Evolutionary conservation across 306 rosid genomes (phyloP).

Genomic region (Cicer chorassanicum): DNA sequence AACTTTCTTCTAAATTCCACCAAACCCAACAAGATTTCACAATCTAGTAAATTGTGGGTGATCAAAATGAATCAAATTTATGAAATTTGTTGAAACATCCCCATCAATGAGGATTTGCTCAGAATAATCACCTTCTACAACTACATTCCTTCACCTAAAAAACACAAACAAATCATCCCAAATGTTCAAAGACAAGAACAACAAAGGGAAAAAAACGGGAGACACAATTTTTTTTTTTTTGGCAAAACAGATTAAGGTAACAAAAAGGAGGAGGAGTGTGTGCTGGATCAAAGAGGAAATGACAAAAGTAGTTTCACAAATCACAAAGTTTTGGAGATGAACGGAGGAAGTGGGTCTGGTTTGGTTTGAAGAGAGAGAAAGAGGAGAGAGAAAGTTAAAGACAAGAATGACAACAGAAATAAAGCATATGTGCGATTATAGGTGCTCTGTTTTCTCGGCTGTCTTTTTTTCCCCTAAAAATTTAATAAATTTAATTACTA

Average conservation of each 20-base stretch:
- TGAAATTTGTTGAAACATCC: slow-evolving; percentile 42
- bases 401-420: slow-evolving; percentile 29
- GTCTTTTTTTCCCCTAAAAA: not conserved
- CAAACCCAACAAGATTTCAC: slow-evolving; percentile 46
- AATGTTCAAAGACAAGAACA: slow-evolving; percentile 32
- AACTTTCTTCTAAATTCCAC: slow-evolving; percentile 48
- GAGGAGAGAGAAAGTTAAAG: slow-evolving; percentile 14
- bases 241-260: slow-evolving; percentile 22
- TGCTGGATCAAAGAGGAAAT: slow-evolving; percentile 51
- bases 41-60: slow-evolving; percentile 23
- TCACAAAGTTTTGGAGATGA: slow-evolving; percentile 46
- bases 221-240: not conserved
- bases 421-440: slow-evolving; percentile 41
- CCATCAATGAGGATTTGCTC: slow-evolving; percentile 50
- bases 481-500: too few relatives aligned
- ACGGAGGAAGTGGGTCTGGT: slow-evolving; percentile 58
- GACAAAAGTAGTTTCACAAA: slow-evolving; percentile 48
- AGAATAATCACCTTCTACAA: slow-evolving; percentile 40
- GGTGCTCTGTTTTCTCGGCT: slow-evolving; percentile 32
- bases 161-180: slow-evolving; percentile 44
- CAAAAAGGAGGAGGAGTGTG: slow-evolving; percentile 24
- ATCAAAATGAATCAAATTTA: slow-evolving; percentile 38
- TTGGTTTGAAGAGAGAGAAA: slow-evolving; percentile 47
- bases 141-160: slow-evolving; percentile 45
- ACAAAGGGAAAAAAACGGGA: not conserved